Percentiles rank a stretch among this genome's conserved stretches.
phyloP scores from a whole-genome alignment of 139 green algal genomes.

The Astrephomene gubernaculifera region DNA sequence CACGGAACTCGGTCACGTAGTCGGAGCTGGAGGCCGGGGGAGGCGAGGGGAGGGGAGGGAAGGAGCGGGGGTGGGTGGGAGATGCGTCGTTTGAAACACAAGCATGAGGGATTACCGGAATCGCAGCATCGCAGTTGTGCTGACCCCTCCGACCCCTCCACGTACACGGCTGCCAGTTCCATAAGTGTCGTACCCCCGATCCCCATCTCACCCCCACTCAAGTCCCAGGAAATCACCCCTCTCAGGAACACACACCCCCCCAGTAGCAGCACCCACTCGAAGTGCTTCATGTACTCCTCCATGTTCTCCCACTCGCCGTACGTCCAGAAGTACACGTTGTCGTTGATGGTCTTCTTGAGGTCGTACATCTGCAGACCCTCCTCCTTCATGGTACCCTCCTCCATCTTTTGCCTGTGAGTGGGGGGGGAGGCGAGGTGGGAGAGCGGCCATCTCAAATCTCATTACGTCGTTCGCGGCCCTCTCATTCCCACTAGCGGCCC shows the following conservation, averaged over 20 bases:
- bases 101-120: background rate
- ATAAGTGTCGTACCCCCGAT: background rate
- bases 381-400: conserved; percentile 4
- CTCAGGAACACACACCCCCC: too few species aligned
- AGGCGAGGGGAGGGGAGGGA: too few species aligned
- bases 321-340: conserved; percentile 34
- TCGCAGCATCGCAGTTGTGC: too few species aligned
- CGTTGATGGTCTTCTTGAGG: conserved; percentile 34
- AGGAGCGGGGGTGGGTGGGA: too few species aligned
- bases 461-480: background rate
- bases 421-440: background rate
- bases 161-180: background rate
- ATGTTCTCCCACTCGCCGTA: conserved; percentile 40
- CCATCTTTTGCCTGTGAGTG: background rate
- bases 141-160: background rate
- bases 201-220: too few species aligned
- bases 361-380: conserved; percentile 17
- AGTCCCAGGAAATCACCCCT: too few species aligned
- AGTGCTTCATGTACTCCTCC: conserved; percentile 25
- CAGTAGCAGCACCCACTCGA: background rate
- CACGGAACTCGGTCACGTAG: background rate
- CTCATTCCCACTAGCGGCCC: background rate
- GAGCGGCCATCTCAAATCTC: background rate
- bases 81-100: background rate
- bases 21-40: background rate